phyloP scores from a whole-genome alignment of 305 asterid genomes.

The Solanum hybrid region DNA sequence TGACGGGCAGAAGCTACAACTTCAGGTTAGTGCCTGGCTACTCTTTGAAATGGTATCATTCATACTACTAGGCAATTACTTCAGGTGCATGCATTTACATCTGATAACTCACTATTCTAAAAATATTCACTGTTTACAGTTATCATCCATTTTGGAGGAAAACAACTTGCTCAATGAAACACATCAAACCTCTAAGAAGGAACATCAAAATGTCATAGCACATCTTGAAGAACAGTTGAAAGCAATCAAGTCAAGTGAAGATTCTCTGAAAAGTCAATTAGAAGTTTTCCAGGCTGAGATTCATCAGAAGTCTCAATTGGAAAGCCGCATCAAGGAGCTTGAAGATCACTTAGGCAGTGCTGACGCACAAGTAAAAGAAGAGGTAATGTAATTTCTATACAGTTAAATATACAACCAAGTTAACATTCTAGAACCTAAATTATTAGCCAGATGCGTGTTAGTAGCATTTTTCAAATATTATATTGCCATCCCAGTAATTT shows the following conservation, averaged over 20 bases:
- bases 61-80: not conserved
- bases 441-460: not conserved
- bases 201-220: conserved; percentile 46
- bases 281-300: conserved; percentile 40
- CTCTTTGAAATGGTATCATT: not conserved
- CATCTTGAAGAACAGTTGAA: conserved; percentile 65
- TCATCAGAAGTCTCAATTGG: conserved; percentile 40
- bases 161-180: conserved; percentile 50
- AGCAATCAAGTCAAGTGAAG: conserved; percentile 43
- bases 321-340: conserved; percentile 43
- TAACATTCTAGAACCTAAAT: not conserved
- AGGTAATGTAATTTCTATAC: conserved; percentile 23
- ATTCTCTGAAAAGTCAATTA: conserved; percentile 41
- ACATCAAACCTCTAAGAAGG: conserved; percentile 50
- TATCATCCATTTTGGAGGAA: conserved; percentile 64
- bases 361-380: conserved; percentile 33
- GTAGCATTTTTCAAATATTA: not conserved
- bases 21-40: conserved; percentile 46
- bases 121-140: conserved; percentile 21
- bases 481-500: not conserved
- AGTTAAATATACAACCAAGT: not conserved
- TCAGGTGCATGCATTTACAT: not conserved
- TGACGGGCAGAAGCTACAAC: conserved; percentile 55
- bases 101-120: not conserved
- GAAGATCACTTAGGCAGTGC: conserved; percentile 50